Base-by-base conservation (phyloP, 2,329 filamentous ascomycete genomes). In the Epichloe brachyelytri region DNA sequence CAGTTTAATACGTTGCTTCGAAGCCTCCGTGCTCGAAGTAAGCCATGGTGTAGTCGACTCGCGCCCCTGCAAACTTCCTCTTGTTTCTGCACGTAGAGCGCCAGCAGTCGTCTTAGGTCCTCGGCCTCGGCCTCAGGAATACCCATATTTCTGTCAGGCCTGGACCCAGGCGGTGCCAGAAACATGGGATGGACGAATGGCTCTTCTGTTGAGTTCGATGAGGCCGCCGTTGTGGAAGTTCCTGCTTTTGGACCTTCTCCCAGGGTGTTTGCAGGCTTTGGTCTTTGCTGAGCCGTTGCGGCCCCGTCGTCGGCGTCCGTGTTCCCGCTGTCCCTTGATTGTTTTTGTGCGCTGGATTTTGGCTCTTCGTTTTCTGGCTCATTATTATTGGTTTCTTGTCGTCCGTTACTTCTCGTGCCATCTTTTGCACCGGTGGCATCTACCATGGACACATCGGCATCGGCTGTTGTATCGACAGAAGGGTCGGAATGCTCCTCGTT, bases 51-150 rank as follows among this genome's bases (percentile, higher is more conserved):
- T 46, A 93, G 71, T 53, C 76, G 78, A 51, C 79, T 76, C 1
- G 83, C 77, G 7, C 85, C 82, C 4, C 86, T 80, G 51, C 86
- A 83, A 2, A 91, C 80, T 63, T 93, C 87, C 60, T 93, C 87
- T 62, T 93, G 87, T 65, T 91, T 91, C 60, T 91, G 87, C 26
- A 91, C 81, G 63, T 88, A 91, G 11, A 87, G 70, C 56, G 88
- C 77, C 46, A 93, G 73, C 17, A 89, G 68, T 52, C 83, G 78
- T 53, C 87, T 80, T 43, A 87, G 82, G 53, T 93, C 86, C 56
- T 90, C 86, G 1, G 88, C 88, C 67, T 93, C 87, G 26, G 73
- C 68, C 17, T 81, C 74, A 0, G 86, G 86, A 3, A 94, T 76
- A 2, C 84, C 84, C 39, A 86, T 70, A 62, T 89, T 81, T 51